Evolutionary conservation across 1,139 yeast genomes (phyloP).

Genomic region (Pichia sp.): DNA sequence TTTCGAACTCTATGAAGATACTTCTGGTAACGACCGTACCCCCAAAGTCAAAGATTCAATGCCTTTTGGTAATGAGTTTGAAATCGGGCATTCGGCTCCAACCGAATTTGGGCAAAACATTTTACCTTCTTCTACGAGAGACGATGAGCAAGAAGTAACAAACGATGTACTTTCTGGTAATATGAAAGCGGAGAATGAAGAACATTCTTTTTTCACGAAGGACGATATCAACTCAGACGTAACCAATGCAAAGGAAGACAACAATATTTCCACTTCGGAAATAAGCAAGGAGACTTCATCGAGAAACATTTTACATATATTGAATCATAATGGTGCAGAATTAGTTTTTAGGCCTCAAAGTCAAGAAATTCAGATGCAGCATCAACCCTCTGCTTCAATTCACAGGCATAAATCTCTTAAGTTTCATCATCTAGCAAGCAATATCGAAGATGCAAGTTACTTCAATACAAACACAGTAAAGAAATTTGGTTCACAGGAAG

Average conservation of each 20-base stretch:
- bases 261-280: not conserved
- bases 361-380: constrained; percentile 9
- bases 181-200: no score
- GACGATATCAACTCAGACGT: no score
- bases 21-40: not conserved
- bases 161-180: no score
- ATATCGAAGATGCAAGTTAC: constrained; percentile 8
- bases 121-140: no score
- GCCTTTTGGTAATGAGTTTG: not conserved
- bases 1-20: not conserved
- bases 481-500: not conserved
- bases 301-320: constrained; percentile 6
- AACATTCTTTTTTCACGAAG: no score
- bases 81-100: not conserved
- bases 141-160: no score
- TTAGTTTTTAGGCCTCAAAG: not conserved
- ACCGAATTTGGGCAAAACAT: not conserved
- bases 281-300: not conserved
- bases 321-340: constrained; percentile 5
- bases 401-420: constrained; percentile 10
- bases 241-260: not conserved
- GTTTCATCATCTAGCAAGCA: constrained; percentile 13
- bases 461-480: not conserved
- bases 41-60: no score
- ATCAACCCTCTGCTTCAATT: constrained; percentile 8